Evolutionary conservation across 306 rosid genomes (phyloP).

Genomic region (Vachellia pachyceras): DNA sequence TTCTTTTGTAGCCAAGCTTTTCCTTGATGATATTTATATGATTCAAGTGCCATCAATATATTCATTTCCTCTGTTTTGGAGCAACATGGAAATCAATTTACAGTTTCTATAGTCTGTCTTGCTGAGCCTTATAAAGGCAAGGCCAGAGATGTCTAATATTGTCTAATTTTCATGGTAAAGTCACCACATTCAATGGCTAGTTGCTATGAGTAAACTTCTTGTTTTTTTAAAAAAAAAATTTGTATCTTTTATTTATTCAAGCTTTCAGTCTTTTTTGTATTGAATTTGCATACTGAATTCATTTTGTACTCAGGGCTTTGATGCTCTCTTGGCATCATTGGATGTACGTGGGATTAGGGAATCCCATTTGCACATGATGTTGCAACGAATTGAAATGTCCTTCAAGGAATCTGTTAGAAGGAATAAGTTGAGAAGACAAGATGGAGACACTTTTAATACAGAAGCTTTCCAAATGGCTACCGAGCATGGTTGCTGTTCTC

Average conservation of each 20-base stretch:
- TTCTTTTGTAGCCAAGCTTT: slow-evolving; percentile 33
- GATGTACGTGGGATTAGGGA: slow-evolving; percentile 80
- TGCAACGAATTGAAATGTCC: slow-evolving; percentile 59
- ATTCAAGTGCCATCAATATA: slow-evolving; percentile 18
- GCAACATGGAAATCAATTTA: slow-evolving; percentile 1
- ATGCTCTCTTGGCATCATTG: slow-evolving; percentile 71
- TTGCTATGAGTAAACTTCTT: background rate
- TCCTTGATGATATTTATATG: slow-evolving; percentile 19
- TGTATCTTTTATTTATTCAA: background rate
- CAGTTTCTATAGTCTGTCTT: background rate
- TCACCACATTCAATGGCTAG: background rate
- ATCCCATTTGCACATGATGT: slow-evolving; percentile 71
- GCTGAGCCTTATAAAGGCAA: slow-evolving; percentile 26
- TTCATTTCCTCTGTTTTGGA: slow-evolving; percentile 21
- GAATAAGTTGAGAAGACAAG: slow-evolving; percentile 44
- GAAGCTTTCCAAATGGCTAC: slow-evolving; percentile 45
- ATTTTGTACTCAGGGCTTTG: slow-evolving; percentile 64
- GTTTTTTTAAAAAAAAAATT: background rate
- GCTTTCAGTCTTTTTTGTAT: slow-evolving; percentile 25
- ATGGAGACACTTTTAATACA: slow-evolving; percentile 40
- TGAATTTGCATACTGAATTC: slow-evolving; percentile 23
- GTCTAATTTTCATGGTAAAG: slow-evolving; percentile 26
- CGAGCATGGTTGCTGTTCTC: slow-evolving; percentile 48
- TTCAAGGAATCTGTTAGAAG: slow-evolving; percentile 63
- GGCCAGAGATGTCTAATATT: slow-evolving; percentile 24